Percentiles rank a stretch among this genome's conserved stretches.
Evolutionary conservation across 305 asterid species (phyloP).

Genomic region (Fraxinus xanthoxyloides): DNA sequence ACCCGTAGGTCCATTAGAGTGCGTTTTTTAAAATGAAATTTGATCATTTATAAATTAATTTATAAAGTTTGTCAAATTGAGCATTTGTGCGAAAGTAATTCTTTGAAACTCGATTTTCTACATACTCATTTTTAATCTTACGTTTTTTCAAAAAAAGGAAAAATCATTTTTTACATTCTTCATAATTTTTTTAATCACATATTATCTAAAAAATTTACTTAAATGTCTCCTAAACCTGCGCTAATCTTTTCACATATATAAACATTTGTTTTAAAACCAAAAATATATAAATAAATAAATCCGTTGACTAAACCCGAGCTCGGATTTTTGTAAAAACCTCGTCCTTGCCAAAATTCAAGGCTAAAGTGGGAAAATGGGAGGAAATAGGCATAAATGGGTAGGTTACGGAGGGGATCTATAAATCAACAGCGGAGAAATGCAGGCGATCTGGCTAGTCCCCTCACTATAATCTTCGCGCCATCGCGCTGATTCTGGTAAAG

Average conservation of each 20-base stretch:
- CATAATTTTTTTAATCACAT: background rate
- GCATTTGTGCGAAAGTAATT: background rate
- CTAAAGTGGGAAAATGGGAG: slow-evolving; percentile 30
- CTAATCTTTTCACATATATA: background rate
- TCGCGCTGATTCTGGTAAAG: slow-evolving; percentile 14
- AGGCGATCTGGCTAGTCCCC: slow-evolving; percentile 4
- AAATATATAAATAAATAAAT: background rate
- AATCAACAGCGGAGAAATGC: slow-evolving; percentile 17
- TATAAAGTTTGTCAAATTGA: background rate
- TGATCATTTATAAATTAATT: background rate
- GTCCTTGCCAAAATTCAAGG: slow-evolving; percentile 18
- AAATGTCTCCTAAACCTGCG: background rate
- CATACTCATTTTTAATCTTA: background rate
- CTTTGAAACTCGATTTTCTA: background rate
- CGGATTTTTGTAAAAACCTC: slow-evolving; percentile 26
- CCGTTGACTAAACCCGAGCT: background rate
- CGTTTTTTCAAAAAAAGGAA: background rate
- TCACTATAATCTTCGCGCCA: slow-evolving; percentile 28
- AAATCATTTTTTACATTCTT: background rate
- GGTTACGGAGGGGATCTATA: slow-evolving; percentile 15
- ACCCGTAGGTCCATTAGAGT: background rate
- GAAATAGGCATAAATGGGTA: slow-evolving; percentile 20
- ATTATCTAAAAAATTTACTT: background rate
- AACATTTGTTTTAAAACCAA: background rate
- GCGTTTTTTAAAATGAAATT: background rate